These are phyloP conservation scores for Mucor lusitanicus DNA, from an alignment of 371 early-diverging fungal species.

Conservation along the genomic window DNA sequence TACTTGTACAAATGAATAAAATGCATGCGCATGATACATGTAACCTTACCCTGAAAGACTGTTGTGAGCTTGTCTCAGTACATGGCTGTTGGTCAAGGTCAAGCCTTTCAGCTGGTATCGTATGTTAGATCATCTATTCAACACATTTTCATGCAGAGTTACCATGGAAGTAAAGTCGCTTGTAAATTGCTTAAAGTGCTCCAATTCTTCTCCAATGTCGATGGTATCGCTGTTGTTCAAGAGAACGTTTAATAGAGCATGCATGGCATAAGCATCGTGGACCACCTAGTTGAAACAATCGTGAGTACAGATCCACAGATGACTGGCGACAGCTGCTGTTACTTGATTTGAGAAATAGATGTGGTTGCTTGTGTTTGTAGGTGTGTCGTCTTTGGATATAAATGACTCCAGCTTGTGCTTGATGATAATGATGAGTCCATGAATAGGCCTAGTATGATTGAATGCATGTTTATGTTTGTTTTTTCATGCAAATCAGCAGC, in stretches of 20 bases:
- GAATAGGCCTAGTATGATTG: constrained; percentile 15
- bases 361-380: not conserved
- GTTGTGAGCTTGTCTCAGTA: constrained; percentile 18
- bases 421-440: constrained; percentile 20
- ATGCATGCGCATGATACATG: not conserved
- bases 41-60: constrained; percentile 12
- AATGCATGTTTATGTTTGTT: not conserved
- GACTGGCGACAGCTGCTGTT: not conserved
- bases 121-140: not conserved
- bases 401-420: constrained; percentile 5
- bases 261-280: constrained; percentile 60
- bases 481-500: constrained; percentile 8
- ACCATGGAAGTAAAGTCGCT: constrained; percentile 34
- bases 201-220: constrained; percentile 34
- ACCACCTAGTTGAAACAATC: constrained; percentile 6
- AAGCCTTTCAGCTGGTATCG: constrained; percentile 13
- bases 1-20: not conserved
- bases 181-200: constrained; percentile 38
- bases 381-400: not conserved
- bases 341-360: constrained; percentile 29
- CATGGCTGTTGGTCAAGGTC: constrained; percentile 8
- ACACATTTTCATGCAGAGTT: not conserved
- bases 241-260: constrained; percentile 80
- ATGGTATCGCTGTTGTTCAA: constrained; percentile 42
- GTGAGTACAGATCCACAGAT: not conserved